Conservation (phyloP, 768 basidiomycete genomes). For the Scleroderma citrinum region DNA sequence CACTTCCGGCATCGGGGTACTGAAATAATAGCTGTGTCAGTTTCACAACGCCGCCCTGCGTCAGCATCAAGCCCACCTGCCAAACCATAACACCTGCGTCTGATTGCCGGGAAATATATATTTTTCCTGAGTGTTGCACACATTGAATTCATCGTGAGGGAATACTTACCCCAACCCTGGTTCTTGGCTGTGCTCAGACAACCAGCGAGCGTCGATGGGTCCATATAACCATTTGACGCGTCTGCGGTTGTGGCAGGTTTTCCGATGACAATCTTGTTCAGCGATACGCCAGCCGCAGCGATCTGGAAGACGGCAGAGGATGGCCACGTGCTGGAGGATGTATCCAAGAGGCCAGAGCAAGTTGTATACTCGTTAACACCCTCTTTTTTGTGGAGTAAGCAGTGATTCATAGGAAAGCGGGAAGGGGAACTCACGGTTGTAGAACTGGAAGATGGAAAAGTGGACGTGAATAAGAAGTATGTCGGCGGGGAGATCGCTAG, state of each 20-base stretch:
- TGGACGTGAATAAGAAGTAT: neutral
- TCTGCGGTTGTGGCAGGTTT: constrained; percentile 53
- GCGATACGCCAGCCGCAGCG: constrained; percentile 45
- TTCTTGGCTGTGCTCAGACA: constrained; percentile 59
- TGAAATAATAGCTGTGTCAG: constrained; percentile 6
- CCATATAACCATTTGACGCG: constrained; percentile 55
- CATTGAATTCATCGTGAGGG: no score
- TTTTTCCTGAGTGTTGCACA: no score
- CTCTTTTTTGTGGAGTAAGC: neutral
- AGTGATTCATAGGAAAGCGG: neutral
- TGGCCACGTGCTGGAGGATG: constrained; percentile 38
- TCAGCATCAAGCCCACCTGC: constrained; percentile 22
- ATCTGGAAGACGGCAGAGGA: constrained; percentile 44
- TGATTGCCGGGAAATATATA: constrained; percentile 8
- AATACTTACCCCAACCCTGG: constrained; percentile 59
- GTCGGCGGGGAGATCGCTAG: neutral
- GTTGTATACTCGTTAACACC: constrained; percentile 29
- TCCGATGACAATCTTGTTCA: constrained; percentile 68
- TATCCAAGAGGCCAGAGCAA: constrained; percentile 32
- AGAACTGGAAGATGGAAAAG: neutral
- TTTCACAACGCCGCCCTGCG: neutral
- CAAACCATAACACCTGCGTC: constrained; percentile 36
- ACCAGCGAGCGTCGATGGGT: constrained; percentile 45
- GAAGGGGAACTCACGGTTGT: neutral
- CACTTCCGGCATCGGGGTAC: constrained; percentile 36